A percentile compares a stretch with the other conserved stretches of the same genome.
Conservation (phyloP, 2,329 filamentous ascomycete species). For the Cladosporium halotolerans region DNA sequence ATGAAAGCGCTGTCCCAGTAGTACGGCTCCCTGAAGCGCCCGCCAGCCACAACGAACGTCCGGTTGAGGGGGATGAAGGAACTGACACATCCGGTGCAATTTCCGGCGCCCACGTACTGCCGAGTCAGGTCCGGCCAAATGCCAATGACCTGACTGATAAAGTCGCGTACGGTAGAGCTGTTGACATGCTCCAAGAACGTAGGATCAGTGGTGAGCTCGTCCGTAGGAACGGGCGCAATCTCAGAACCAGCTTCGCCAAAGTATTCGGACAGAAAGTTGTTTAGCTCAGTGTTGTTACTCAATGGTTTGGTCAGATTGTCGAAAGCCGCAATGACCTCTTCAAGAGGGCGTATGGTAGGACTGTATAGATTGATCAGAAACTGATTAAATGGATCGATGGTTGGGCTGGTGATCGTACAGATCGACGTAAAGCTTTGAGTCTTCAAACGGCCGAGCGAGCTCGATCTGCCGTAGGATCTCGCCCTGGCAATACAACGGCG, state of each 20-base stretch:
- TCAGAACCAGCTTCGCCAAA: conserved; percentile 61
- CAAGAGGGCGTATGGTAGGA: conserved; percentile 54
- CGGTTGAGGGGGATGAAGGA: conserved; percentile 62
- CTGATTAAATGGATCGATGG: conserved; percentile 4
- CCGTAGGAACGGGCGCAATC: conserved; percentile 48
- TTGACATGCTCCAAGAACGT: conserved; percentile 53
- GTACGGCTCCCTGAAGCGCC: conserved; percentile 65
- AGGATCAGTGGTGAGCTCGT: conserved; percentile 51
- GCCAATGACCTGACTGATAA: conserved; percentile 57
- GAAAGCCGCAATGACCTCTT: conserved; percentile 58
- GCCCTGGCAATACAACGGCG: conserved; percentile 61
- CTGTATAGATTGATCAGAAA: conserved; percentile 32
- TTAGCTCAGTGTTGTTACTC: conserved; percentile 56
- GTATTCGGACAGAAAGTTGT: conserved; percentile 55
- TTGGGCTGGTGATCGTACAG: conserved; percentile 16
- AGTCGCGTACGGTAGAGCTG: conserved; percentile 54
- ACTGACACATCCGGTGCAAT: conserved; percentile 55
- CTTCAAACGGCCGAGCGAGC: conserved; percentile 56
- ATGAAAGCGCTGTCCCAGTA: conserved; percentile 58
- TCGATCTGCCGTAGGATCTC: conserved; percentile 58
- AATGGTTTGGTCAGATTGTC: conserved; percentile 54
- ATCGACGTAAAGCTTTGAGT: conserved; percentile 67
- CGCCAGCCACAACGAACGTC: conserved; percentile 64
- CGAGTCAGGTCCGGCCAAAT: conserved; percentile 65
- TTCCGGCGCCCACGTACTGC: conserved; percentile 47